Percentiles rank a stretch among this genome's conserved stretches.
These are phyloP conservation scores for Irpex rosettiformis DNA, from an alignment of 1,284 basidiomycete species.

Conservation along the genomic window DNA sequence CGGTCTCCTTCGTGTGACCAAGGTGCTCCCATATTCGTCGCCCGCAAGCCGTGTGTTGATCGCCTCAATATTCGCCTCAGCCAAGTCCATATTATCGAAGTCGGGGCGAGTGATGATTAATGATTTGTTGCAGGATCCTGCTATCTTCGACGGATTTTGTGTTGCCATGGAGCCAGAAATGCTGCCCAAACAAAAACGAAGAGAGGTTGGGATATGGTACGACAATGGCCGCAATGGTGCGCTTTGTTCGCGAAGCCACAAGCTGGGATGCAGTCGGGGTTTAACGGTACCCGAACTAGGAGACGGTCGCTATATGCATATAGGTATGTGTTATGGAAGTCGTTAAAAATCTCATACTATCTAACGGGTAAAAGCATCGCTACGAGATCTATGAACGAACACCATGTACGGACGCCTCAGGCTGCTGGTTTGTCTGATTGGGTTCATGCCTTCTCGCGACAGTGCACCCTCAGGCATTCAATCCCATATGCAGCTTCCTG, in stretches of 20 bases:
- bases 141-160: not conserved
- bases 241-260: not conserved
- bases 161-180: not conserved
- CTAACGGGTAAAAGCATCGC: too few species aligned
- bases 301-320: too few species aligned
- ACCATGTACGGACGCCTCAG: too few species aligned
- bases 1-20: not conserved
- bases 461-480: too few species aligned
- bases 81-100: not conserved
- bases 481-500: too few species aligned
- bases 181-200: not conserved
- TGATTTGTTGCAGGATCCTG: not conserved
- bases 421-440: too few species aligned
- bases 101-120: not conserved
- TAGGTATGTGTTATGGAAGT: too few species aligned
- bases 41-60: not conserved
- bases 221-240: not conserved
- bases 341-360: too few species aligned
- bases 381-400: too few species aligned
- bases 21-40: not conserved
- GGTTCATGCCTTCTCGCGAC: too few species aligned
- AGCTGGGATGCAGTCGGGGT: not conserved
- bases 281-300: too few species aligned
- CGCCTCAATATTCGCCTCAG: not conserved
- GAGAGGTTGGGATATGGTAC: not conserved